Percentiles rank a stretch among this genome's conserved stretches.
These are phyloP conservation scores for Brassica nigra DNA, from an alignment of 345 rosid species.

Conservation along the genomic window DNA sequence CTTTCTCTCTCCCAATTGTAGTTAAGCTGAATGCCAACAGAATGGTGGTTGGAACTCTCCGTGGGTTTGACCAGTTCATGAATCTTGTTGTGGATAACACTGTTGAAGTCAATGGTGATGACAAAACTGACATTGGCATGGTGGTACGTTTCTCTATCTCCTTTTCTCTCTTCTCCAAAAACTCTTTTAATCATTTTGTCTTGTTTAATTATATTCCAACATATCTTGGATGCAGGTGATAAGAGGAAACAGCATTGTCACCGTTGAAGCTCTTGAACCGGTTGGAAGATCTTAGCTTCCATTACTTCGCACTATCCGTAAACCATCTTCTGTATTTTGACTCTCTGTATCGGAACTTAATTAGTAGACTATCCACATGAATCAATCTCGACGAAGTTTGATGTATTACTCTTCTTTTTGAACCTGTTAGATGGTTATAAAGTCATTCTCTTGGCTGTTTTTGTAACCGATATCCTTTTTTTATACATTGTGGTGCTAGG, in stretches of 20 bases:
- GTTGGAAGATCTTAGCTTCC: slow-evolving; percentile 49
- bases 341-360: slow-evolving; percentile 1
- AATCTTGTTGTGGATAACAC: slow-evolving; percentile 80
- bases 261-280: slow-evolving; percentile 84
- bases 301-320: slow-evolving; percentile 5
- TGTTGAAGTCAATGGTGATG: slow-evolving; percentile 67
- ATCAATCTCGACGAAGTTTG: slow-evolving; percentile 2
- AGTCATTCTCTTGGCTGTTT: background rate
- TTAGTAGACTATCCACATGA: background rate
- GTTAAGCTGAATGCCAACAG: slow-evolving; percentile 83
- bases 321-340: background rate
- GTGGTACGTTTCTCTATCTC: slow-evolving; percentile 57
- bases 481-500: background rate
- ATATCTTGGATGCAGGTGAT: slow-evolving; percentile 54
- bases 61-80: slow-evolving; percentile 88
- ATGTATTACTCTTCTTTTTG: background rate
- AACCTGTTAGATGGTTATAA: background rate
- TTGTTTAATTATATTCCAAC: background rate
- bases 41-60: slow-evolving; percentile 78
- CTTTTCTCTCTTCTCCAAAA: background rate
- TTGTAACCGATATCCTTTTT: background rate
- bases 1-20: slow-evolving; percentile 31
- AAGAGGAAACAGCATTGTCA: slow-evolving; percentile 81
- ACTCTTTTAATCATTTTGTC: too few species aligned
- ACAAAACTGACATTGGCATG: slow-evolving; percentile 72